These are phyloP conservation scores for Phytophthora kernoviae DNA, from an alignment of 352 stramenopile species.

Conservation along the genomic window DNA sequence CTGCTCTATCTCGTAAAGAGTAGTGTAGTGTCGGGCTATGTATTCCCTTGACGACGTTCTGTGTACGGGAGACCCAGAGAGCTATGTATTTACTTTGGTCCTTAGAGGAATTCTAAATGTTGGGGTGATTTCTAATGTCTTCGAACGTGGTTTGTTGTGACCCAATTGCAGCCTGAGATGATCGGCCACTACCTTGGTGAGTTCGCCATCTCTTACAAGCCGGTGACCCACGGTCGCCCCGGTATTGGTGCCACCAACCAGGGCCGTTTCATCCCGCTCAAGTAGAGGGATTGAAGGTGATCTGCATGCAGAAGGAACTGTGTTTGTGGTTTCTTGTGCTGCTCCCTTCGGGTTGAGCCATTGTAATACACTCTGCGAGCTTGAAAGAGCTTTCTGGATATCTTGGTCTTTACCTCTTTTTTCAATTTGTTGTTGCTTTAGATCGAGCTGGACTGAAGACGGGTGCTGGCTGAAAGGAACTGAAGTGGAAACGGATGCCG, in stretches of 20 bases:
- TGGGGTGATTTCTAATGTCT: too few species aligned
- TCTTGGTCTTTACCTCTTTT: constrained; percentile 16
- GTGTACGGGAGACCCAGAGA: constrained; percentile 91
- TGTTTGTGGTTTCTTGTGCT: constrained; percentile 32
- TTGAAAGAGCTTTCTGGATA: constrained; percentile 24
- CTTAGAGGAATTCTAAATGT: too few species aligned
- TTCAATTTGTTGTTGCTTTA: constrained; percentile 2
- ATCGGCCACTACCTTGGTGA: constrained; percentile 99
- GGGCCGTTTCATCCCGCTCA: constrained; percentile 99
- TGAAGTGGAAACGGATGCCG: constrained; percentile 28
- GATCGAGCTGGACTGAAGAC: constrained; percentile 26
- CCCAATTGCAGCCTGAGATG: constrained; percentile 94
- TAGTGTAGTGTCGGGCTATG: too few species aligned
- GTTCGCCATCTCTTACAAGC: constrained; percentile 99
- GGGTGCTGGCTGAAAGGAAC: constrained; percentile 2
- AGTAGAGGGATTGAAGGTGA: constrained; percentile 75
- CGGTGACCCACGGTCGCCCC: constrained; percentile 97
- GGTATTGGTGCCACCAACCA: constrained; percentile 98
- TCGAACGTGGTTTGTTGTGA: not conserved
- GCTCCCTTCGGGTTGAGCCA: constrained; percentile 67
- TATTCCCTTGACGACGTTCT: constrained; percentile 85
- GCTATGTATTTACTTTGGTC: constrained; percentile 26
- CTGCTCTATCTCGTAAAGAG: constrained; percentile 23
- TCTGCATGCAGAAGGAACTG: constrained; percentile 17
- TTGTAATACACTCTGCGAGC: constrained; percentile 84